Percentiles rank a stretch among this genome's conserved stretches.
Conservation (phyloP, 176 grass and related monocot species). For the Tuctoria greenei region DNA sequence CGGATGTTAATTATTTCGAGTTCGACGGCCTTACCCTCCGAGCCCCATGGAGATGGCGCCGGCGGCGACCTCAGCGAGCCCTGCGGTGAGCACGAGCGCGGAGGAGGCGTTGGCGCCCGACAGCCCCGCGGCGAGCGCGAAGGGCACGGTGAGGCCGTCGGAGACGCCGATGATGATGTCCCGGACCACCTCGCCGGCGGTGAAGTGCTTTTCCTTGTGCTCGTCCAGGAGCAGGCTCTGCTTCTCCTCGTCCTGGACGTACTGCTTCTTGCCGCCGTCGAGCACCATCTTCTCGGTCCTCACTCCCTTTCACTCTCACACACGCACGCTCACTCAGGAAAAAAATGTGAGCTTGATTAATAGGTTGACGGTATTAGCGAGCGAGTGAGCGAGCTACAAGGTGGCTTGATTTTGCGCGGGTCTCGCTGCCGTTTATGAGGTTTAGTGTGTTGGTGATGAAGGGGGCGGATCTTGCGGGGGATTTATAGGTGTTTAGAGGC, state of each 20-base stretch:
- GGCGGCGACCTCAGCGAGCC: slow-evolving; percentile 86
- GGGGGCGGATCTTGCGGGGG: neutral
- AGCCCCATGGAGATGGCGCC: slow-evolving; percentile 99
- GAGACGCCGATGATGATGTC: slow-evolving; percentile 97
- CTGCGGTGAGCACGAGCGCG: slow-evolving; percentile 79
- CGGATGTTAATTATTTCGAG: neutral
- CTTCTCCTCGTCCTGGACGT: slow-evolving; percentile 52
- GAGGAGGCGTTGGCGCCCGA: slow-evolving; percentile 77
- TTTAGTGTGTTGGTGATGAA: slow-evolving; percentile 7
- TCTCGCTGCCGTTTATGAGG: neutral
- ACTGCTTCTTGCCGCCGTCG: slow-evolving; percentile 25
- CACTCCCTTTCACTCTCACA: neutral
- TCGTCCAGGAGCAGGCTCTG: slow-evolving; percentile 54
- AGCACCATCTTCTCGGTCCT: slow-evolving; percentile 40
- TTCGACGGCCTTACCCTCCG: slow-evolving; percentile 59
- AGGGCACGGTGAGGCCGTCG: slow-evolving; percentile 95
- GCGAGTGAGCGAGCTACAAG: neutral
- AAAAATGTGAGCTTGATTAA: neutral
- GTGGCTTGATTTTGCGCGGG: neutral
- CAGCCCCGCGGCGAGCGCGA: slow-evolving; percentile 88
- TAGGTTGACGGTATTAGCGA: neutral
- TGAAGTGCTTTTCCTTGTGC: slow-evolving; percentile 95
- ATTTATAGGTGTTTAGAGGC: slow-evolving; percentile 36
- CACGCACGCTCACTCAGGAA: neutral
- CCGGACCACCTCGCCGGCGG: slow-evolving; percentile 73